These are phyloP conservation scores for Fusarium floridanum DNA, from an alignment of 2,329 filamentous ascomycete genomes.

Conservation along the genomic window DNA sequence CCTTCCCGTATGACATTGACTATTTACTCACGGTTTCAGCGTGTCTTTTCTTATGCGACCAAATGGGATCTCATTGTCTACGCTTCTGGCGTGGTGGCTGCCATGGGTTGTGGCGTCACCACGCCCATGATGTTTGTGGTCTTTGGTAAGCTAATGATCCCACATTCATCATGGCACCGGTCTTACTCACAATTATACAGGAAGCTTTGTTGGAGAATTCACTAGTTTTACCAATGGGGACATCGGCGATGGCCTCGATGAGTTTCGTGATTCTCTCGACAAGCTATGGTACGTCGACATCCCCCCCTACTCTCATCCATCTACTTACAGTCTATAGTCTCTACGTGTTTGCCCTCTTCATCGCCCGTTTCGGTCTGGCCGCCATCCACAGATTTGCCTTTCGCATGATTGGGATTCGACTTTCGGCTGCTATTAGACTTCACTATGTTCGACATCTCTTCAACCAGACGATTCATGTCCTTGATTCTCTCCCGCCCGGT, in stretches of 20 bases:
- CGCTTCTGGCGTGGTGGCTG: neutral
- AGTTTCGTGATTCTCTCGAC: neutral
- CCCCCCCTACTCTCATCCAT: neutral
- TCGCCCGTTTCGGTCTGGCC: neutral
- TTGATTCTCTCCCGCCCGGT: constrained; percentile 64
- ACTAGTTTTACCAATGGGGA: neutral
- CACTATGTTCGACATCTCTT: constrained; percentile 64
- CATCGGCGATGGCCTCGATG: neutral
- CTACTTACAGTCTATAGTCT: neutral
- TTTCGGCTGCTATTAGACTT: constrained; percentile 63
- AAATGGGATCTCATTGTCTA: neutral
- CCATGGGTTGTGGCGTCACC: neutral
- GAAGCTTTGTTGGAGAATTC: neutral
- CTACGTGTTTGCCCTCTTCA: neutral
- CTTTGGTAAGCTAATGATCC: neutral
- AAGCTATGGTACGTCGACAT: neutral
- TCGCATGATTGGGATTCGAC: constrained; percentile 62
- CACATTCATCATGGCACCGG: neutral
- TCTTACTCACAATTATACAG: neutral
- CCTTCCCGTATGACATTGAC: too few relatives aligned
- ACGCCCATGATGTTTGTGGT: neutral
- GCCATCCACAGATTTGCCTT: constrained; percentile 55
- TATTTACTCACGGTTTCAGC: too few relatives aligned
- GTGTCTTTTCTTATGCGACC: neutral
- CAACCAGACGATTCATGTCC: constrained; percentile 60